Conservation (phyloP, 2,329 filamentous ascomycete species). For the Colletotrichum sp. region DNA sequence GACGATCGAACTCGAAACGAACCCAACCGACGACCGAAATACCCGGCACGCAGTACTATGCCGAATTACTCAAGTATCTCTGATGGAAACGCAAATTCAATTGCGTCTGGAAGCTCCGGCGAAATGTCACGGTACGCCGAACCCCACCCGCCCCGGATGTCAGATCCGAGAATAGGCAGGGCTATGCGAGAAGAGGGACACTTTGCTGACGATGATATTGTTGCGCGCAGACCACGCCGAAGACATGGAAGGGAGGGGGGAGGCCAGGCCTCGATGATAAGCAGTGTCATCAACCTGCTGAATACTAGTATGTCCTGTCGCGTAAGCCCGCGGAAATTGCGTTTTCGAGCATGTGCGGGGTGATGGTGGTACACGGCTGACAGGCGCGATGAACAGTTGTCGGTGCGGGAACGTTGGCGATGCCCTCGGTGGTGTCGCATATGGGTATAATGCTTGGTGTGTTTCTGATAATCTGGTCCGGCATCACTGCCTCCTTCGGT, state of each 20-base stretch:
- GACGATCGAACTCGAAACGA: not conserved
- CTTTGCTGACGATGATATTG: not conserved
- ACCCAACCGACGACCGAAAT: not conserved
- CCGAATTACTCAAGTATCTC: slow-evolving; percentile 59
- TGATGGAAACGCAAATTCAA: slow-evolving; percentile 44
- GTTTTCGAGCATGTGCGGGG: not conserved
- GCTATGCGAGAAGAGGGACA: not conserved
- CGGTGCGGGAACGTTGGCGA: slow-evolving; percentile 89
- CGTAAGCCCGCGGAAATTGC: not conserved
- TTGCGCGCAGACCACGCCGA: slow-evolving; percentile 53
- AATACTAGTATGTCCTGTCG: slow-evolving; percentile 80
- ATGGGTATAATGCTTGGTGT: slow-evolving; percentile 91
- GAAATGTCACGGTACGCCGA: slow-evolving; percentile 21
- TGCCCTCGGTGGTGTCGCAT: slow-evolving; percentile 95
- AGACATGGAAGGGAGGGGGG: slow-evolving; percentile 75
- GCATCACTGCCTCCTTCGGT: slow-evolving; percentile 85
- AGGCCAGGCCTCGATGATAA: slow-evolving; percentile 86
- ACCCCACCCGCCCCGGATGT: not conserved
- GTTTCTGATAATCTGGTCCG: slow-evolving; percentile 90
- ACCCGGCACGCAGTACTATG: slow-evolving; percentile 39
- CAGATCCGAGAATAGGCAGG: not conserved
- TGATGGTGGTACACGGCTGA: not conserved
- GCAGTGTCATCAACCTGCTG: slow-evolving; percentile 92
- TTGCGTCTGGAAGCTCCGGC: slow-evolving; percentile 21
- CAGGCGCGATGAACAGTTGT: slow-evolving; percentile 66